Conservation (phyloP, 208 protist species). For the Trypanosoma melophagium region DNA sequence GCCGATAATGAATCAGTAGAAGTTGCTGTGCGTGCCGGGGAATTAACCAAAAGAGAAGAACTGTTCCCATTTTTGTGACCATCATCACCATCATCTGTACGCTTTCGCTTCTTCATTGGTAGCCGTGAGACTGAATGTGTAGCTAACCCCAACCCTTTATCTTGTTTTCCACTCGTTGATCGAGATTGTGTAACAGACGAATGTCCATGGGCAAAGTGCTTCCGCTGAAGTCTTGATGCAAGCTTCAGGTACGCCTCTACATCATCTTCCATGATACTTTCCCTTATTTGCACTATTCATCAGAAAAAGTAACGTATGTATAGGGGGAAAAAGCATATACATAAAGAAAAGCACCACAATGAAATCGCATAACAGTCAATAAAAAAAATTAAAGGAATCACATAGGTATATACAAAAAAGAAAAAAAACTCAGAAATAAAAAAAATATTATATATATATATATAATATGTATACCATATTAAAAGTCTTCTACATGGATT, state of each 20-base stretch:
- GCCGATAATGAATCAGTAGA: not conserved
- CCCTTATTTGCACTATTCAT: not conserved
- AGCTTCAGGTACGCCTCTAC: constrained; percentile 43
- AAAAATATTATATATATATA: no score
- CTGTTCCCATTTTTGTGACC: not conserved
- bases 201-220: constrained; percentile 30
- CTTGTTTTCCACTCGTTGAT: not conserved
- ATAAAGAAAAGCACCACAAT: constrained; percentile 6
- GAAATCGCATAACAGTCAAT: not conserved
- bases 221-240: constrained; percentile 21
- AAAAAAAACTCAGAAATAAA: not conserved
- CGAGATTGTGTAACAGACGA: not conserved
- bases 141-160: not conserved
- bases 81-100: constrained; percentile 20
- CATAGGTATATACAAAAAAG: constrained; percentile 7
- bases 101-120: constrained; percentile 33
- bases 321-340: constrained; percentile 6
- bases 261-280: constrained; percentile 25
- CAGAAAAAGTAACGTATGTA: constrained; percentile 1
- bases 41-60: not conserved
- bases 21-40: not conserved
- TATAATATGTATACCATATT: no score
- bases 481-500: no score
- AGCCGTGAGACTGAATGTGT: not conserved
- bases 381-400: constrained; percentile 3